phyloP scores from a whole-genome alignment of 345 rosid species.

The Linum lewisii region DNA sequence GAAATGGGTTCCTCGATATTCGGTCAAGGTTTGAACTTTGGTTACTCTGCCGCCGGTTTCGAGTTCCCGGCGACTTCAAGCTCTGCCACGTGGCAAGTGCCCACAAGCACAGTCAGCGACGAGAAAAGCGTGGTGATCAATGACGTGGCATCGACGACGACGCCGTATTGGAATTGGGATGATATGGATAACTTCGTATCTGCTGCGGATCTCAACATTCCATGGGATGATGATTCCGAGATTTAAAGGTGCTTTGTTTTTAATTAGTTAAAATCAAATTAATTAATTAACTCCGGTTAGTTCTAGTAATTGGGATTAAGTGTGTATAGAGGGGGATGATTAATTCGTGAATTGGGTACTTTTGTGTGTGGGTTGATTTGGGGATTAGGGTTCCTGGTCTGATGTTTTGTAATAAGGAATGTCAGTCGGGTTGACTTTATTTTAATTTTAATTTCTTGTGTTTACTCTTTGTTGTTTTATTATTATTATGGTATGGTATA shows the following conservation, averaged over 20 bases:
- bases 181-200: constrained; percentile 40
- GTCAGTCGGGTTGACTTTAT: no score
- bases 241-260: constrained; percentile 15
- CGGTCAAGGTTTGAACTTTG: neutral
- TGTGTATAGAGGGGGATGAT: neutral
- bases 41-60: constrained; percentile 11
- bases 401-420: no score
- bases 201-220: constrained; percentile 27
- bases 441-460: no score
- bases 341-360: neutral
- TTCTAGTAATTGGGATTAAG: neutral
- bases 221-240: constrained; percentile 41
- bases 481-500: no score
- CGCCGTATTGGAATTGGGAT: constrained; percentile 47
- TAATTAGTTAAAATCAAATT: constrained; percentile 1
- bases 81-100: constrained; percentile 21
- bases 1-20: neutral
- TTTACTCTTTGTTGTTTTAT: no score
- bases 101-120: constrained; percentile 13
- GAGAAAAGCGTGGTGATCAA: constrained; percentile 19
- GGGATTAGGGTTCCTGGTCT: no score
- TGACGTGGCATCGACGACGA: constrained; percentile 19
- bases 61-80: constrained; percentile 25
- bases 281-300: constrained; percentile 6
- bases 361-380: no score